Conservation (phyloP, 306 rosid species). For the Gleditsia sinensis region DNA sequence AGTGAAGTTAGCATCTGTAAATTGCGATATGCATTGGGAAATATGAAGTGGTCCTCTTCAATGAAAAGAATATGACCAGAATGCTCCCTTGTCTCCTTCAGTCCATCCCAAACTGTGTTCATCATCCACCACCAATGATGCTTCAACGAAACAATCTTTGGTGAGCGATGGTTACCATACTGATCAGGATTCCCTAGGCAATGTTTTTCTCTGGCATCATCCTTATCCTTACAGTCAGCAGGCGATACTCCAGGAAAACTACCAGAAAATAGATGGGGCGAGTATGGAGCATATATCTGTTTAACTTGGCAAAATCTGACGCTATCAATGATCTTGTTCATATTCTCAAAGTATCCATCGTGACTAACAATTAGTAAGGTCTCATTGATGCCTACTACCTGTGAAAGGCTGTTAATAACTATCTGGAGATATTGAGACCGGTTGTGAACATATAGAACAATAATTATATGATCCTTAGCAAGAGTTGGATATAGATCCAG, state of each 20-base stretch:
- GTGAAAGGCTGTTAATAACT: slow-evolving; percentile 76
- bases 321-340: slow-evolving; percentile 70
- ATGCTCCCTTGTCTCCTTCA: slow-evolving; percentile 66
- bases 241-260: slow-evolving; percentile 82
- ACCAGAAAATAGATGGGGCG: slow-evolving; percentile 74
- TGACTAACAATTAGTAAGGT: slow-evolving; percentile 90
- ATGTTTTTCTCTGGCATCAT: slow-evolving; percentile 36
- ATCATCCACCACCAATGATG: slow-evolving; percentile 99
- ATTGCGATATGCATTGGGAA: slow-evolving; percentile 90
- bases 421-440: slow-evolving; percentile 81
- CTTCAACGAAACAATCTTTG: slow-evolving; percentile 87
- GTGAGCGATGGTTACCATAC: slow-evolving; percentile 83
- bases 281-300: slow-evolving; percentile 88
- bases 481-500: slow-evolving; percentile 78
- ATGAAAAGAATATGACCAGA: slow-evolving; percentile 83
- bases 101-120: slow-evolving; percentile 94
- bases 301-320: slow-evolving; percentile 87
- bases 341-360: slow-evolving; percentile 84
- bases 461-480: slow-evolving; percentile 58
- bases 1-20: slow-evolving; percentile 61
- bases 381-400: slow-evolving; percentile 80
- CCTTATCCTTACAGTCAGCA: slow-evolving; percentile 72
- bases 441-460: slow-evolving; percentile 92
- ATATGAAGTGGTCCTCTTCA: slow-evolving; percentile 90
- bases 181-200: slow-evolving; percentile 87